Conservation (phyloP, 768 basidiomycete species). For the Amanita thiersii region DNA sequence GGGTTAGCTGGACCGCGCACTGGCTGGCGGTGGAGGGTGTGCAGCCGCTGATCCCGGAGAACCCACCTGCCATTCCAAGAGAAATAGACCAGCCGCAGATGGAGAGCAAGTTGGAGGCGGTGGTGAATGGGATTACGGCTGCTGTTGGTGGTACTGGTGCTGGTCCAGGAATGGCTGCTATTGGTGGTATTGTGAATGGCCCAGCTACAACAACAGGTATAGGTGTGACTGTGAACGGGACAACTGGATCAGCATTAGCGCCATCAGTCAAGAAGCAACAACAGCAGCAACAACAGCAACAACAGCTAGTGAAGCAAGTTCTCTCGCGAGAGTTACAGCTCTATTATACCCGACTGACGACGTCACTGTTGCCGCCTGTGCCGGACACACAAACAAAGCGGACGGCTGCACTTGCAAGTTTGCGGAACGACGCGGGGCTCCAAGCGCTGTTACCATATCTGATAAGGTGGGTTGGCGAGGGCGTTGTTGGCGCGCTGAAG, state of each 20-base stretch:
- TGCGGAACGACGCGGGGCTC: conserved; percentile 84
- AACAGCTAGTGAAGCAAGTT: conserved; percentile 83
- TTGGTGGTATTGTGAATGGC: conserved; percentile 16
- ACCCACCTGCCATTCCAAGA: conserved; percentile 75
- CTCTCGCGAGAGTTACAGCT: conserved; percentile 91
- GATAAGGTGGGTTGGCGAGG: conserved; percentile 91
- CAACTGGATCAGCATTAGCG: conserved; percentile 14
- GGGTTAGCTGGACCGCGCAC: conserved; percentile 86
- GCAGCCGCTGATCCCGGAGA: conserved; percentile 93
- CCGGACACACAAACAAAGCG: conserved; percentile 59
- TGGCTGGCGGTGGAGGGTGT: conserved; percentile 99
- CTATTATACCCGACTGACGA: conserved; percentile 88
- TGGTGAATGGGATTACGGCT: conserved; percentile 17
- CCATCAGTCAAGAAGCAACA: conserved; percentile 27
- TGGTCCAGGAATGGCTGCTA: conserved; percentile 16
- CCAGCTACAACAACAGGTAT: conserved; percentile 24
- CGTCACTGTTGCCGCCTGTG: conserved; percentile 68
- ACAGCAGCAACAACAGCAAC: conserved; percentile 48
- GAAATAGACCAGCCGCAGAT: conserved; percentile 29
- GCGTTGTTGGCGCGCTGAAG: conserved; percentile 60
- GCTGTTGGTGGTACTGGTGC: conserved; percentile 16
- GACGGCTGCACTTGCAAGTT: conserved; percentile 82
- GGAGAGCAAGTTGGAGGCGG: conserved; percentile 13
- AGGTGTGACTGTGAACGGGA: conserved; percentile 12
- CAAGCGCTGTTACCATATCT: conserved; percentile 90